Evolutionary conservation across 2,329 filamentous ascomycete genomes (phyloP).

Genomic region (Diaporthe caulivora): DNA sequence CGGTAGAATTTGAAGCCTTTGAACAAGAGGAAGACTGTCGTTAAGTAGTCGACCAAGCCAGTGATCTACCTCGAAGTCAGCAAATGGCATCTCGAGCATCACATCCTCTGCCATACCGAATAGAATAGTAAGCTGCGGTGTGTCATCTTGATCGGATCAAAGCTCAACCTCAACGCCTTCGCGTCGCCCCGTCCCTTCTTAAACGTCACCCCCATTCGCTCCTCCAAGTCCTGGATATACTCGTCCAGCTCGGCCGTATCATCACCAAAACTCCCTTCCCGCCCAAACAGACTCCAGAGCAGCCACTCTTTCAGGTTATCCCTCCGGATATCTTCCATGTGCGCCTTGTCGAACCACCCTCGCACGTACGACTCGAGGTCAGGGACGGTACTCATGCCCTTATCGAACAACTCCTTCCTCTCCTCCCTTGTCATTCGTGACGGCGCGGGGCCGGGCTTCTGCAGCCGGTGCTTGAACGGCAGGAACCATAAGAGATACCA

Average conservation of each 20-base stretch:
- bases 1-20: conserved; percentile 42
- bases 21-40: conserved; percentile 19
- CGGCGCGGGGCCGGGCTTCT: conserved; percentile 28
- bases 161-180: conserved; percentile 39
- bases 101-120: conserved; percentile 37
- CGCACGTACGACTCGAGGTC: conserved; percentile 39
- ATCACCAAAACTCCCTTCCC: conserved; percentile 16
- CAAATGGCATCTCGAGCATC: not conserved
- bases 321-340: conserved; percentile 41
- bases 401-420: conserved; percentile 35
- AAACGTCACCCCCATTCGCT: conserved; percentile 19
- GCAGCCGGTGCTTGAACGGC: conserved; percentile 39
- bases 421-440: conserved; percentile 33
- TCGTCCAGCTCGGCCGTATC: conserved; percentile 37
- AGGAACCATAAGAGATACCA: conserved; percentile 42
- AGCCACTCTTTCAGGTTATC: conserved; percentile 43
- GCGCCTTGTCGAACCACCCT: conserved; percentile 39
- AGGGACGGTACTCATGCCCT: conserved; percentile 32
- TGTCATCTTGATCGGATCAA: conserved; percentile 40
- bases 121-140: conserved; percentile 35
- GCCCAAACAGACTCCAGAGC: conserved; percentile 41
- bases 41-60: conserved; percentile 27
- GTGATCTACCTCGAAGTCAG: conserved; percentile 2
- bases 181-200: conserved; percentile 38
- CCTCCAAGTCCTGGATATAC: conserved; percentile 37